Percentiles rank a stretch among this genome's conserved stretches.
These are phyloP conservation scores for Curvularia sp. DNA, from an alignment of 2,329 filamentous ascomycete genomes.

Conservation along the genomic window DNA sequence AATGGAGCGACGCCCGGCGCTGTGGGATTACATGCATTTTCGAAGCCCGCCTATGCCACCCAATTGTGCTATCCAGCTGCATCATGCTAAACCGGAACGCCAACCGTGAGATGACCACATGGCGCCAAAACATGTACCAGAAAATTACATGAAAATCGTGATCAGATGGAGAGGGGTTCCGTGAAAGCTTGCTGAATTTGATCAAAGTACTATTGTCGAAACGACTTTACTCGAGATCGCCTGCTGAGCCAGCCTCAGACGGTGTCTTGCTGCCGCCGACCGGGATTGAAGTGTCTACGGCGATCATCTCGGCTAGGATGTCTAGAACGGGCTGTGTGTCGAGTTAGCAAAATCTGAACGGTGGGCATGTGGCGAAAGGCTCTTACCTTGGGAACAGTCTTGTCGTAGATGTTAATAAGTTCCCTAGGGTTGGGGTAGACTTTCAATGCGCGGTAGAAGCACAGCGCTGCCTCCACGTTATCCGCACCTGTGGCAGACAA, in stretches of 20 bases:
- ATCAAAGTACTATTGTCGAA: slow-evolving; percentile 11
- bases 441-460: slow-evolving; percentile 98
- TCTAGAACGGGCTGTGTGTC: slow-evolving; percentile 79
- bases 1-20: slow-evolving; percentile 19
- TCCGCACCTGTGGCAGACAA: slow-evolving; percentile 62
- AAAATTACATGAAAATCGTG: slow-evolving; percentile 43
- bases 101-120: slow-evolving; percentile 30
- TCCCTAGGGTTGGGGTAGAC: slow-evolving; percentile 95
- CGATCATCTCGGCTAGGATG: slow-evolving; percentile 97
- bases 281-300: slow-evolving; percentile 73
- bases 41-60: slow-evolving; percentile 29
- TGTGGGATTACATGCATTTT: slow-evolving; percentile 29
- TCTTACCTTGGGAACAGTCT: slow-evolving; percentile 90
- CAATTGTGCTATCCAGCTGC: slow-evolving; percentile 23
- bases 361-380: slow-evolving; percentile 11
- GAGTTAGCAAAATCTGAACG: slow-evolving; percentile 22
- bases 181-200: slow-evolving; percentile 23
- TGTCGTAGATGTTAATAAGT: slow-evolving; percentile 96
- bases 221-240: slow-evolving; percentile 42
- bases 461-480: slow-evolving; percentile 82
- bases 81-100: slow-evolving; percentile 37
- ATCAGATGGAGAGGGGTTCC: slow-evolving; percentile 28
- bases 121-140: slow-evolving; percentile 47
- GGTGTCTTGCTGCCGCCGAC: slow-evolving; percentile 48
- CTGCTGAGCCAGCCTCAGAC: slow-evolving; percentile 45